Evolutionary conservation across 257 asterid species (phyloP).

Genomic region (Scutellaria baicalensis): DNA sequence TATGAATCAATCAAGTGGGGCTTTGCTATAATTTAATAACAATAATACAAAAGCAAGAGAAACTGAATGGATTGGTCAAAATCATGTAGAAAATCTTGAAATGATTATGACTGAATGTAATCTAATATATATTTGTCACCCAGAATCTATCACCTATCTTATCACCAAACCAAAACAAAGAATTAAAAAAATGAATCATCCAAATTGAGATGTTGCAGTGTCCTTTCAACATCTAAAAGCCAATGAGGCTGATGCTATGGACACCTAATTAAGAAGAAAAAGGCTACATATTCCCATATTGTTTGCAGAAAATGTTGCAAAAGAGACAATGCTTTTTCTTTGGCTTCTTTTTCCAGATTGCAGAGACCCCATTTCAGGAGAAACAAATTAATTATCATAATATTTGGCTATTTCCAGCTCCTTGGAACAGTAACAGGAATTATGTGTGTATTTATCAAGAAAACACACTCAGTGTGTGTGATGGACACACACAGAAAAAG

Average conservation of each 20-base stretch:
- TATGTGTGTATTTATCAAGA: neutral
- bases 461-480: neutral
- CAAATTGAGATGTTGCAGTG: conserved; percentile 38
- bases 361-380: conserved; percentile 38
- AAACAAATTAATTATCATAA: conserved; percentile 25
- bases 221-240: conserved; percentile 49
- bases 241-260: conserved; percentile 19
- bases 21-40: conserved; percentile 14
- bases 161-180: conserved; percentile 7
- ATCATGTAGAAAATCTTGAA: conserved; percentile 21
- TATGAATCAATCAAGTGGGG: conserved; percentile 14
- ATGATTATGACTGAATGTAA: conserved; percentile 20
- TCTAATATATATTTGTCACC: conserved; percentile 14
- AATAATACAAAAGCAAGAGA: conserved; percentile 19
- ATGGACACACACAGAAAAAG: neutral
- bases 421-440: conserved; percentile 31
- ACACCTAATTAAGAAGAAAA: conserved; percentile 25
- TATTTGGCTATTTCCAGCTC: conserved; percentile 17
- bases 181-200: neutral
- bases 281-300: conserved; percentile 41
- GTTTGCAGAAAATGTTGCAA: conserved; percentile 43
- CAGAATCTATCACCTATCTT: conserved; percentile 29
- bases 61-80: conserved; percentile 21
- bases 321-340: conserved; percentile 51
- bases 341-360: conserved; percentile 25